Conservation (phyloP, 2,329 filamentous ascomycete species). For the Microdochium trichocladiopsis region DNA sequence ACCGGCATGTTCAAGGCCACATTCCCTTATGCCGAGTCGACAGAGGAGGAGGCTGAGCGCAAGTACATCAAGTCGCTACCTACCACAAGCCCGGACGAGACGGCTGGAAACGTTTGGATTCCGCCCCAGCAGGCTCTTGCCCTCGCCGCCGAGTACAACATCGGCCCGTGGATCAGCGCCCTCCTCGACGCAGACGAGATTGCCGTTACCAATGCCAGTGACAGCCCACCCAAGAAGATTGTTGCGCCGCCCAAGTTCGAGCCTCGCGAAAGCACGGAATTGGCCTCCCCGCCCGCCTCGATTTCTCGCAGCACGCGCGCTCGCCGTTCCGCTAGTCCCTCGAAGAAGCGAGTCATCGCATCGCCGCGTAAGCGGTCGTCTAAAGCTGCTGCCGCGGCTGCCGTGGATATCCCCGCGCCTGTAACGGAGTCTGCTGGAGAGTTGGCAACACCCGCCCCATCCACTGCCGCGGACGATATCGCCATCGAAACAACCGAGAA, state of each 20-base stretch:
- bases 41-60: slow-evolving; percentile 70
- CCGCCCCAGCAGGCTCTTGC: slow-evolving; percentile 73
- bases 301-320: slow-evolving; percentile 38
- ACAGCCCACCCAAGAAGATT: slow-evolving; percentile 69
- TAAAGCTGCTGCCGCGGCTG: slow-evolving; percentile 30
- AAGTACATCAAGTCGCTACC: slow-evolving; percentile 77
- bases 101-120: slow-evolving; percentile 96
- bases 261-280: slow-evolving; percentile 24
- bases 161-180: slow-evolving; percentile 83
- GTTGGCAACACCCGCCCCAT: slow-evolving; percentile 41
- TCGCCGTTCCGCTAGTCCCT: slow-evolving; percentile 51
- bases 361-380: slow-evolving; percentile 48
- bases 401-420: slow-evolving; percentile 24
- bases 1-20: slow-evolving; percentile 92
- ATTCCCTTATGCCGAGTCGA: slow-evolving; percentile 68
- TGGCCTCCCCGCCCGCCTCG: slow-evolving; percentile 32
- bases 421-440: slow-evolving; percentile 24
- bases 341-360: slow-evolving; percentile 43
- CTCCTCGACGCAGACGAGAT: slow-evolving; percentile 86
- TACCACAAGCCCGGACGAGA: slow-evolving; percentile 82
- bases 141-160: slow-evolving; percentile 81
- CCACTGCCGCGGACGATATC: slow-evolving; percentile 27
- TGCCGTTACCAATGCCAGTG: slow-evolving; percentile 41
- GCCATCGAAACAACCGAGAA: slow-evolving; percentile 41
- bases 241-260: slow-evolving; percentile 76